Base-by-base conservation (phyloP, 2,329 filamentous ascomycete species). In the Fusarium nanum region DNA sequence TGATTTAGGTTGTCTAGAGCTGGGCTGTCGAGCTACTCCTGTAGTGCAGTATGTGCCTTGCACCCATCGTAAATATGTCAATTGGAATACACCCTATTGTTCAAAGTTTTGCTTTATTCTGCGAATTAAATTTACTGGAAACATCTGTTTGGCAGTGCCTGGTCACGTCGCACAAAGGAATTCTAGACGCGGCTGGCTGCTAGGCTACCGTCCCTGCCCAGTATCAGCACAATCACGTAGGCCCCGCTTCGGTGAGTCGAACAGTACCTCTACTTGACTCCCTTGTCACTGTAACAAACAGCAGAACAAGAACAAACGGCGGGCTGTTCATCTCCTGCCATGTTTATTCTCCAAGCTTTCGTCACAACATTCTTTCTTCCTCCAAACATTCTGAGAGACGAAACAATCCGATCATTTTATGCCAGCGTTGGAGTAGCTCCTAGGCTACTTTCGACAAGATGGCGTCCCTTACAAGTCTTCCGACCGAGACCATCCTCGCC, bases 151-250 rank as follows among this genome's bases (percentile, higher is more conserved):
- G 18, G 3, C 34, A 37, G 1, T 37, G 34, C 34, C 18, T 37
- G 6, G 10, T 37, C 34, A n/a, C 34, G 34, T 37, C 2, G 34
- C n/a, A 37, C 34, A 37, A 37, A n/a, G 3, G 6, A n/a, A 37
- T n/a, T n/a, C 10, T 12, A 37, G 18, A n/a, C 5, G 34, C 10
- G 1, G 10, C 5, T n/a, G 10, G 2, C 18, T 4, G 34, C 34
- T 37, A 37, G 34, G 34, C 34, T n/a, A 37, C 10, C 18, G 12
- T 12, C 34, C 6, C 18, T 2, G 3, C 5, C 18, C 10, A 6
- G 18, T 37, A 37, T 4, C 10, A 18, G 34, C n/a, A 37, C 34
- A 11, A n/a, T 3, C 0, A 12, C 0, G 0, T 37, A 0, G 18
- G 10, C 10, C 1, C 34, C 6, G 2, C 10, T 7, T 7, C 2